phyloP scores from a whole-genome alignment of 2,329 filamentous ascomycete species.

The Zarea fungicola region DNA sequence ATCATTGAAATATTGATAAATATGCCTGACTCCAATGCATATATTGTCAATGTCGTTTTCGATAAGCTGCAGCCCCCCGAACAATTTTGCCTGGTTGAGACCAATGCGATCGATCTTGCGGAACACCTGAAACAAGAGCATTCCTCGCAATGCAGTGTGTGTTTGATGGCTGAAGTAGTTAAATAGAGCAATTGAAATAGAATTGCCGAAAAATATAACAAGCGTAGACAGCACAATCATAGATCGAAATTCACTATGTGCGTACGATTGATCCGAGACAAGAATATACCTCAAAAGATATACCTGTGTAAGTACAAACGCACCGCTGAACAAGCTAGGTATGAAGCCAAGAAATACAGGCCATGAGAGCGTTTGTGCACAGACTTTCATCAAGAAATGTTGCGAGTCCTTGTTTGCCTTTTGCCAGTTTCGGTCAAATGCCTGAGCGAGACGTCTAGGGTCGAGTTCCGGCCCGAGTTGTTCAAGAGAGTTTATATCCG shows the following conservation, averaged over 20 bases:
- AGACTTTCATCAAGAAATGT: not conserved
- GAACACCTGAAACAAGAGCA: not conserved
- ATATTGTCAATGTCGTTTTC: not conserved
- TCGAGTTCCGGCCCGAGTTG: not conserved
- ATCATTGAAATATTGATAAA: not conserved
- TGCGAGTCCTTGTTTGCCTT: not conserved
- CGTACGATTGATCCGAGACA: not conserved
- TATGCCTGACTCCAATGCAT: not conserved
- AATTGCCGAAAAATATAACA: not conserved
- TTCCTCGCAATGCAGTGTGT: not conserved
- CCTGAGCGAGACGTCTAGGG: not conserved
- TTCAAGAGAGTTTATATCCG: not conserved
- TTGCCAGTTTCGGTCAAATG: not conserved
- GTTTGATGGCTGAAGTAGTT: not conserved
- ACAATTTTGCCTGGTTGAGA: not conserved
- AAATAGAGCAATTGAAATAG: not conserved
- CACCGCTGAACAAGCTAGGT: not conserved
- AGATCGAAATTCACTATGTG: not conserved
- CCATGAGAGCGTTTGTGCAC: not conserved
- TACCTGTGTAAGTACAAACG: not conserved
- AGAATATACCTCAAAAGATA: not conserved
- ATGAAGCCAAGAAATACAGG: not conserved
- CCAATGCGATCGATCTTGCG: not conserved
- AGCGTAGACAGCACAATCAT: not conserved
- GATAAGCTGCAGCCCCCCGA: not conserved